Percentiles rank a stretch among this genome's conserved stretches.
Evolutionary conservation across 2,329 filamentous ascomycete genomes (phyloP).

Genomic region (Trichophaea hybrida): DNA sequence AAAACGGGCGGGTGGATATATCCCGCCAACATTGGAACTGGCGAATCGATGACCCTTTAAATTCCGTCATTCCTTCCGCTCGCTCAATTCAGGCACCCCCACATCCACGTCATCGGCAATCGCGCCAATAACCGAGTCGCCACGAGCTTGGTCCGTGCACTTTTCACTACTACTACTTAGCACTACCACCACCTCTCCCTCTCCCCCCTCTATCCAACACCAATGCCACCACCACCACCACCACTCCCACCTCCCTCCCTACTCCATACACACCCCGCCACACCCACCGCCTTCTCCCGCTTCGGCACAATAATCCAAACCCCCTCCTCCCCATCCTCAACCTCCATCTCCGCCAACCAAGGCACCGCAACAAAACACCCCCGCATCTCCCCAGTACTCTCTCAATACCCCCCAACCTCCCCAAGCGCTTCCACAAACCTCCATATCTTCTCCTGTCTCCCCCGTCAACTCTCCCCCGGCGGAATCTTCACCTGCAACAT

Average conservation of each 20-base stretch:
- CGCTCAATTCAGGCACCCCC: too few relatives aligned
- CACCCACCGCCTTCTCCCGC: constrained; percentile 50
- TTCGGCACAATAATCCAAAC: constrained; percentile 78
- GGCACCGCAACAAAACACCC: constrained; percentile 77
- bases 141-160: too few relatives aligned
- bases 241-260: background rate
- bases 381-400: constrained; percentile 63
- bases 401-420: constrained; percentile 41
- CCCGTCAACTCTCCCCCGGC: constrained; percentile 40
- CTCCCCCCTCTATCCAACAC: background rate
- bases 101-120: too few relatives aligned
- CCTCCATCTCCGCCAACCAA: constrained; percentile 48
- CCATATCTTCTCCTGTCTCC: constrained; percentile 81
- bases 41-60: too few relatives aligned
- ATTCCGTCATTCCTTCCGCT: too few relatives aligned
- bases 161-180: too few relatives aligned
- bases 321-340: constrained; percentile 39
- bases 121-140: too few relatives aligned
- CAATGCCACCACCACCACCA: background rate
- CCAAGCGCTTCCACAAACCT: constrained; percentile 51
- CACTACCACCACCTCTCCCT: too few relatives aligned
- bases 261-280: constrained; percentile 38
- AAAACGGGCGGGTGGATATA: too few relatives aligned
- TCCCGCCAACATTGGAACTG: too few relatives aligned
- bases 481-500: constrained; percentile 51